Base-by-base conservation (phyloP, 768 basidiomycete species). In the Lactarius tabidus region DNA sequence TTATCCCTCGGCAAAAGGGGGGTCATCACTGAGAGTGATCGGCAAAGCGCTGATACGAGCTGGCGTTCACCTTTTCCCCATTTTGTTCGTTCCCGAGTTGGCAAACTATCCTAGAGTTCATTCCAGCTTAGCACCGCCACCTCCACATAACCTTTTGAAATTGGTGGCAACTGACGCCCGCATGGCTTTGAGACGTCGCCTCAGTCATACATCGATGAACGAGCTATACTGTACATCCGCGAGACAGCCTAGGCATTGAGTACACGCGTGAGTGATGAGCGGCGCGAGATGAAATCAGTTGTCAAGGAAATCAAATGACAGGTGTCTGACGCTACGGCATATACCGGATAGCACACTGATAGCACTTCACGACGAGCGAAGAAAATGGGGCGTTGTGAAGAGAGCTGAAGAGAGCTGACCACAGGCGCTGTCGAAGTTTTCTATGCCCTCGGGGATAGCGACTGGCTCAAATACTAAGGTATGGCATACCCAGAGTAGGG, bases 201-300 rank as follows among this genome's bases (percentile, higher is more conserved):
- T 88, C 88, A 18, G 80, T 79, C n/a, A 91, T 73, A 38, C 78
- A 79, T 48, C 83, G 79, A 28, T 85, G 79, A 71, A 92, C 85
- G 64, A 81, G 78, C 77, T 92, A 91, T 1, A 91, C 77, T 92
- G 90, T 1, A 91, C 91, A 6, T 91, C 90, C 52, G 86, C 88
- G 36, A 92, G 78, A 73, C 93, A 90, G 56, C 90, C 91, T 36
- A 92, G 81, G 74, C 92, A 92, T 38, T 90, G 82, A n/a, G 91
- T 88, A 71, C 92, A 92, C 1, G 90, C 80, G 74, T 93, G 91
- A 0, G 90, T 87, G 8, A 93, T 80, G 9, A 93, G 81, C 7
- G 79, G 75, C 0, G 82, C 75, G 14, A 80, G 84, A 71, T 81
- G 82, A 9, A 69, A 65, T 31, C 79, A 77, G 59, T 77, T 75